Base-by-base conservation (phyloP, 2,329 filamentous ascomycete species). In the Diaporthe sp. region DNA sequence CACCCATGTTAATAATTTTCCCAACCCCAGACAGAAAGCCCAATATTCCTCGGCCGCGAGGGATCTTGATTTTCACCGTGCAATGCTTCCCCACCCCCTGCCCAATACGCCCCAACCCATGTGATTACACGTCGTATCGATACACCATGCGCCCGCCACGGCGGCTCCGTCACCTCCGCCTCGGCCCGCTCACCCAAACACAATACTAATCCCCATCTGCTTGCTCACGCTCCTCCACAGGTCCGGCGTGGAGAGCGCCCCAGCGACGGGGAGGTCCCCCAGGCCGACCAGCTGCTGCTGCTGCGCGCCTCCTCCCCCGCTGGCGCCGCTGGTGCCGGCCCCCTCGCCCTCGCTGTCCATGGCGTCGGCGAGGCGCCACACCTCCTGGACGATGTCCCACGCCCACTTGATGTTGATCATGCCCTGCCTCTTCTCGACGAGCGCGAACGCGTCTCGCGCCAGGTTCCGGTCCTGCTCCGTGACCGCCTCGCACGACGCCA, bases 341-440 rank as follows among this genome's bases (percentile, higher is more conserved):
- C 39, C 39, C 39, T 65, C 39, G 60, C 15, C 78, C 53, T 78
- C 76, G 68, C 77, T 78, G 10, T 78, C 78, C 72, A 74, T 77
- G 71, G 78, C 74, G 75, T 92, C 90, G 0, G 86, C 86, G 73
- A 90, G 84, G 73, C 85, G 85, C 90, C 91, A 93, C 13, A 93
- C 88, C 80, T 92, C 91, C 78, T 89, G 86, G 4, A 92, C 88
- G 49, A 93, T 89, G 17, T 86, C 86, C 89, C 90, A 92, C 4
- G 90, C 89, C 76, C 90, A 86, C 77, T 87, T 87, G 75, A 93
- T 92, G 79, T 93, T 93, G 25, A 87, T 88, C 91, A 93, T 93
- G 28, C 91, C 91, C 80, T 93, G 92, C 25, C 90, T 84, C 72
- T 84, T 86, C 75, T 89, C 88, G 12, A 92, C 85, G 7, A 87